A percentile compares a stretch with the other conserved stretches of the same genome.
Conservation (phyloP, 768 basidiomycete genomes). For the Tricholoma furcatifolium region DNA sequence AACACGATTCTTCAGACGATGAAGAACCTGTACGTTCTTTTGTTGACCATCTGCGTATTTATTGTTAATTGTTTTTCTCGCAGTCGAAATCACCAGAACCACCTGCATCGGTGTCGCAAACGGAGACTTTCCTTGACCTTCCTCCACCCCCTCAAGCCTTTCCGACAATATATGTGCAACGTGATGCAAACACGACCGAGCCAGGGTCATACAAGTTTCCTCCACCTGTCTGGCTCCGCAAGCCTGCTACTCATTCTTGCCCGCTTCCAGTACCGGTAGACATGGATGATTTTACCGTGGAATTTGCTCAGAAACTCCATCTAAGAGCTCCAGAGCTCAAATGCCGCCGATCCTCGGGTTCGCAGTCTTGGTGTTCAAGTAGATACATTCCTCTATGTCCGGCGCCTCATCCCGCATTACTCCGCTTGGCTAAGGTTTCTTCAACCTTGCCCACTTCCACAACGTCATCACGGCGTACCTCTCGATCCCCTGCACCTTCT, state of each 20-base stretch:
- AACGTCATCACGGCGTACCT: constrained; percentile 2
- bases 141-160: constrained; percentile 24
- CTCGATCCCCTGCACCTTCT: constrained; percentile 7
- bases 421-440: constrained; percentile 6
- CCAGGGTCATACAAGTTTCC: constrained; percentile 22
- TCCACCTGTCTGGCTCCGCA: constrained; percentile 31
- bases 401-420: constrained; percentile 28
- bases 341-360: neutral
- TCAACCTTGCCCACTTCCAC: neutral
- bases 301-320: constrained; percentile 23
- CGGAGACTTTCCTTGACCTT: neutral
- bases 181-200: neutral
- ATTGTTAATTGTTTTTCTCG: neutral
- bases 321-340: constrained; percentile 12
- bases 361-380: constrained; percentile 21
- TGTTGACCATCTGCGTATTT: neutral
- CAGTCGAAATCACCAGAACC: neutral
- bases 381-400: constrained; percentile 20
- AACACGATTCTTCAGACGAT: constrained; percentile 7
- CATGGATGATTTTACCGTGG: constrained; percentile 22
- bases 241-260: constrained; percentile 11
- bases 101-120: neutral
- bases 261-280: constrained; percentile 11
- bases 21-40: constrained; percentile 6
- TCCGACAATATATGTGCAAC: constrained; percentile 17